Base-by-base conservation (phyloP, 768 basidiomycete species). In the Strobilomyces dryophilus region DNA sequence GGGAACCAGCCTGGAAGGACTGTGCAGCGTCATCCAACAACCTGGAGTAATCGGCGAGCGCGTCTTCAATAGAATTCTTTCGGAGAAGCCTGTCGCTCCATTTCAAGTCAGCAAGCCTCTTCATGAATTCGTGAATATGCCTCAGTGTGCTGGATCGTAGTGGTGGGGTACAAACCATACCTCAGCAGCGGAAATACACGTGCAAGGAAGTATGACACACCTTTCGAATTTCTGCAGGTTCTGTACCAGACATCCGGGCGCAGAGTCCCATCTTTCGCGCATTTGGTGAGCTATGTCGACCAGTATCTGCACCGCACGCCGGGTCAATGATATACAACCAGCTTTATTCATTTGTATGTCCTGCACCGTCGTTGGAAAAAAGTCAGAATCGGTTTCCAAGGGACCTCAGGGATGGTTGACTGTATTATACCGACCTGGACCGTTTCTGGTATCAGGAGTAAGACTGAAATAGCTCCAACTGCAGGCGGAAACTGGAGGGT, bases 231-330 rank as follows among this genome's bases (percentile, higher is more conserved):
- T 71, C 26, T 64, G 60, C 27, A 79, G 45, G 47, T 75, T 78
- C 46, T 66, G 71, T 9, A 75, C 48, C 17, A 79, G 59, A 5
- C 68, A 59, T 21, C 66, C 63, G 0, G 79, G 76, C 1, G 77
- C 75, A 35, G 66, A 61, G n/a, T 76, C 70, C 73, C 74, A 76
- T 43, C 72, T 64, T 32, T 71, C 77, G 9, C 62, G 64, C 76
- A 80, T 79, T 32, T 77, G 75, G 44, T 72, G 69, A 17, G 73
- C 68, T 31, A 79, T 72, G 45, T 78, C 73, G 24, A 74, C 55
- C 27, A 79, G 50, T 31, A 79, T 68, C 15, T 72, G 65, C 14
- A 75, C 68, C 21, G 76, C 76, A 9, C 77, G 69, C 34, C 70
- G 63, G 5, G 74, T 76, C 26, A 75, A 56, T 20, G 73, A 61